phyloP scores from a whole-genome alignment of 1,284 basidiomycete species.

The Schizophyllum commune region DNA sequence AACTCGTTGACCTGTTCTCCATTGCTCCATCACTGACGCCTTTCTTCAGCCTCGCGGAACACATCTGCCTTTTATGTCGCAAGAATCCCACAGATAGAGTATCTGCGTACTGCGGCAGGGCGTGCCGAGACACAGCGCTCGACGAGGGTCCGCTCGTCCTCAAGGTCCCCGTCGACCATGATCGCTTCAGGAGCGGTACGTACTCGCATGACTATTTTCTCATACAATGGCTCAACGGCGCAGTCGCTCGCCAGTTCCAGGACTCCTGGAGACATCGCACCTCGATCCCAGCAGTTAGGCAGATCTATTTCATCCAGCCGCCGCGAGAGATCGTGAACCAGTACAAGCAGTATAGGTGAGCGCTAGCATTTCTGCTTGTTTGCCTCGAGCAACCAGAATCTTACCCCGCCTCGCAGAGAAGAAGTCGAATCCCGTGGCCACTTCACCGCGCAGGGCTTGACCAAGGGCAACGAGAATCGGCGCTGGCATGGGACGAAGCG shows the following conservation, averaged over 20 bases:
- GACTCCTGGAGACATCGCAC: conserved; percentile 53
- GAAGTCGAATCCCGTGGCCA: conserved; percentile 50
- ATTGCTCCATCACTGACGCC: background rate
- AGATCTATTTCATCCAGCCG: conserved; percentile 52
- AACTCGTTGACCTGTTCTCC: background rate
- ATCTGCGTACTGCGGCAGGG: conserved; percentile 49
- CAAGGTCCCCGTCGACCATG: conserved; percentile 50
- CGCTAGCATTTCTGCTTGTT: too few species aligned
- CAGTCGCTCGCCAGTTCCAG: conserved; percentile 58
- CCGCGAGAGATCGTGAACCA: conserved; percentile 35
- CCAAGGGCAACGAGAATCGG: conserved; percentile 54
- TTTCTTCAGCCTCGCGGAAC: conserved; percentile 23
- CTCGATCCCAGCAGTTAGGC: conserved; percentile 43
- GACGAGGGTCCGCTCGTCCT: conserved; percentile 44
- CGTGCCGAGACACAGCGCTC: conserved; percentile 43
- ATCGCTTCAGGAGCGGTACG: conserved; percentile 55
- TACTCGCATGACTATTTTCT: background rate
- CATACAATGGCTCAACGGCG: conserved; percentile 5
- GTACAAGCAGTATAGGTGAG: conserved; percentile 54
- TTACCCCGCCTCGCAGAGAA: conserved; percentile 16
- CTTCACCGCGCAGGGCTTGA: conserved; percentile 40
- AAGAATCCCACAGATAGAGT: conserved; percentile 40
- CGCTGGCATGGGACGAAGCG: conserved; percentile 50
- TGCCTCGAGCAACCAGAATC: too few species aligned
- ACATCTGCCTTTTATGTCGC: conserved; percentile 45